phyloP scores from a whole-genome alignment of 1,139 yeast genomes.

The Pichia sp. region DNA sequence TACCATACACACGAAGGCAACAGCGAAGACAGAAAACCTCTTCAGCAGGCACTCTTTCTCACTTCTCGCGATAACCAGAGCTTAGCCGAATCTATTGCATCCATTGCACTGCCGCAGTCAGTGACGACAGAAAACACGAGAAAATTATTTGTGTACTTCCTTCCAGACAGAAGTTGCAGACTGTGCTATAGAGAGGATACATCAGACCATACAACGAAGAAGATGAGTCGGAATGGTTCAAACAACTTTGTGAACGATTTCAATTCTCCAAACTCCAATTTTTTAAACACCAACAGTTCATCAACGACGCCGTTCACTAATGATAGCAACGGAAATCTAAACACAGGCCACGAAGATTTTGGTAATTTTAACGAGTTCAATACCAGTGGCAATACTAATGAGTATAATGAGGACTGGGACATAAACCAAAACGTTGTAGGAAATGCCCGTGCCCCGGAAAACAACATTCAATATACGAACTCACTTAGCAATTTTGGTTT shows the following conservation, averaged over 20 bases:
- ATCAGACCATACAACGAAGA: not conserved
- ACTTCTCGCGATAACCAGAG: no score
- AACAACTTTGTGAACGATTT: not conserved
- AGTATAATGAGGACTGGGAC: not conserved
- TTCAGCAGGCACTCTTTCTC: no score
- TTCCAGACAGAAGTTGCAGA: no score
- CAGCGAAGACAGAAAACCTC: no score
- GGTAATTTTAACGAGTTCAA: not conserved
- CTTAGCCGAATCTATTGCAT: no score
- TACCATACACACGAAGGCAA: no score
- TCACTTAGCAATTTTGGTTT: not conserved
- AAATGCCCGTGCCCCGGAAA: not conserved
- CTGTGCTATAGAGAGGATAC: no score
- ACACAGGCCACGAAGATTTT: not conserved
- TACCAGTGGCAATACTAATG: not conserved
- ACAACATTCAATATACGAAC: not conserved
- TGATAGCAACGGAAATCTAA: not conserved
- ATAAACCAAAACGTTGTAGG: not conserved
- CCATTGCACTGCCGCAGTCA: no score
- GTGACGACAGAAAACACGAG: no score
- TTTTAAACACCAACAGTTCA: slow-evolving; percentile 6
- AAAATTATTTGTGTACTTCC: no score
- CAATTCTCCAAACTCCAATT: slow-evolving; percentile 7
- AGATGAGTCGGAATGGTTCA: slow-evolving; percentile 4
- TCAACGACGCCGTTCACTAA: slow-evolving; percentile 6